Conservation (phyloP, 1,284 basidiomycete species). For the Boletellus deceptivus region DNA sequence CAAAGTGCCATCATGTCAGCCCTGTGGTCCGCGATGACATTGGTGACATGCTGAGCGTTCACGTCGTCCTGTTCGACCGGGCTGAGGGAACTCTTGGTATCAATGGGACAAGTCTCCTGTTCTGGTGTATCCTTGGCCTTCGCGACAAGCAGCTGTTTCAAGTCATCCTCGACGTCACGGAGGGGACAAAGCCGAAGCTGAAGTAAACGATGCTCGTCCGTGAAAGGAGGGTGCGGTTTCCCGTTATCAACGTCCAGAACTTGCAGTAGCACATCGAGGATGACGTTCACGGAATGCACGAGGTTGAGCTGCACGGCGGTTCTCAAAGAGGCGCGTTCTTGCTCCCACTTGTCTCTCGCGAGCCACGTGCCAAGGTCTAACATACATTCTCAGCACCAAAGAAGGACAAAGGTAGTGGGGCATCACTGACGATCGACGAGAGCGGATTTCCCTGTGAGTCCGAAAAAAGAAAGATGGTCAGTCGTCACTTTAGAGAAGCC, state of each 20-base stretch:
- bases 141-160: slow-evolving; percentile 50
- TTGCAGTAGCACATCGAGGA: slow-evolving; percentile 50
- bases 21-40: slow-evolving; percentile 51
- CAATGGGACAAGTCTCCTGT: slow-evolving; percentile 42
- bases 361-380: slow-evolving; percentile 69
- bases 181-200: slow-evolving; percentile 53
- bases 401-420: not conserved
- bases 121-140: slow-evolving; percentile 42
- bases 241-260: slow-evolving; percentile 42
- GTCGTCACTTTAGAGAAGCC: not conserved
- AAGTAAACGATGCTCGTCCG: slow-evolving; percentile 46
- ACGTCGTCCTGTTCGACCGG: slow-evolving; percentile 37
- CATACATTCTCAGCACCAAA: slow-evolving; percentile 9
- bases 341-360: slow-evolving; percentile 48
- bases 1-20: slow-evolving; percentile 60
- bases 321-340: slow-evolving; percentile 72
- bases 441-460: slow-evolving; percentile 57
- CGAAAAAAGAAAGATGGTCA: slow-evolving; percentile 7
- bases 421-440: slow-evolving; percentile 56
- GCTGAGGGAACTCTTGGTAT: slow-evolving; percentile 41
- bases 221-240: slow-evolving; percentile 36
- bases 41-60: slow-evolving; percentile 44
- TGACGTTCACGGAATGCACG: slow-evolving; percentile 64
- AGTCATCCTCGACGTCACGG: slow-evolving; percentile 50
- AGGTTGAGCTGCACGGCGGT: slow-evolving; percentile 76